phyloP scores from a whole-genome alignment of 257 asterid genomes.

The Solanum neorickii region DNA sequence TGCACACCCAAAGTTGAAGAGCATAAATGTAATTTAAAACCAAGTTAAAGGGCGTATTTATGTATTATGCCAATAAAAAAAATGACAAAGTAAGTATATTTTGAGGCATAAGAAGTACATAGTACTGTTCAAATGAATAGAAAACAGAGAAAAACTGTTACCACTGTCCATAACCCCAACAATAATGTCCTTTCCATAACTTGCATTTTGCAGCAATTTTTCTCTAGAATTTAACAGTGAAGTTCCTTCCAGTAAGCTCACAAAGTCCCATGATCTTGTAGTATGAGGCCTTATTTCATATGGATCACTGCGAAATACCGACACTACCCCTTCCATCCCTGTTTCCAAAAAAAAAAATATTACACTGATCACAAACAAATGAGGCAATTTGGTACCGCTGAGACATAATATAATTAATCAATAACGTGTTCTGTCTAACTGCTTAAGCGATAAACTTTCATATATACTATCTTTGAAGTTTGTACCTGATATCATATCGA shows the following conservation, averaged over 20 bases:
- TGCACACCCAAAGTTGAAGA: too few relatives aligned
- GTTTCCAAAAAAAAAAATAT: background rate
- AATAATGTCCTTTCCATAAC: conserved; percentile 17
- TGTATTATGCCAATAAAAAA: background rate
- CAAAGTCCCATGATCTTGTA: conserved; percentile 46
- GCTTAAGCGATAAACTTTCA: too few relatives aligned
- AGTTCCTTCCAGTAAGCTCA: conserved; percentile 18
- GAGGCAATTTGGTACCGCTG: background rate
- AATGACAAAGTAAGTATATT: background rate
- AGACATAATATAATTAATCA: background rate
- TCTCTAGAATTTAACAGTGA: background rate
- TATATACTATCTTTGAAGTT: background rate
- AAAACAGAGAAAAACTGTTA: background rate
- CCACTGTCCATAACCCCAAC: conserved; percentile 31
- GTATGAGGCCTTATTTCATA: conserved; percentile 26
- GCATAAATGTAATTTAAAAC: too few relatives aligned
- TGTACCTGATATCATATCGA: conserved; percentile 19
- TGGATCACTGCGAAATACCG: conserved; percentile 33
- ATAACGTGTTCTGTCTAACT: too few relatives aligned
- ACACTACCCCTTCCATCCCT: conserved; percentile 37
- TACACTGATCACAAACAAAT: background rate
- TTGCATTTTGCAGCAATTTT: conserved; percentile 12
- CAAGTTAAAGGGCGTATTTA: too few relatives aligned
- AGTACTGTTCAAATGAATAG: background rate
- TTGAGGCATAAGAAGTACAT: background rate